Conservation (phyloP, 306 rosid species). For the Alnus rubra region DNA sequence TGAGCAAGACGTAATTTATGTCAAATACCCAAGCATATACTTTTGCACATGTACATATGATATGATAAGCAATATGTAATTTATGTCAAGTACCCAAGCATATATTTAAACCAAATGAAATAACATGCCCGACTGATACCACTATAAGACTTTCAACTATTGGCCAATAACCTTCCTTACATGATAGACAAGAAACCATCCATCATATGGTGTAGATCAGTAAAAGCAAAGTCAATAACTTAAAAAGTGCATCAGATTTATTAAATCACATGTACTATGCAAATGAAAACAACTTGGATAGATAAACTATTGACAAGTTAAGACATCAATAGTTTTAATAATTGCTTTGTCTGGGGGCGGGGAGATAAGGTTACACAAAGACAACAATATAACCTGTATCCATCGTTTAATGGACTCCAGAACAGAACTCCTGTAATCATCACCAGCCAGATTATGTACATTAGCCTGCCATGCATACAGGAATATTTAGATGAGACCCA, state of each 20-base stretch:
- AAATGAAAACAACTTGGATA: background rate
- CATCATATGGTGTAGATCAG: background rate
- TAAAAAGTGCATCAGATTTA: background rate
- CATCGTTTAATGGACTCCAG: conserved; percentile 86
- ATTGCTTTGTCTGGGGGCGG: background rate
- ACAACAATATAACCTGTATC: conserved; percentile 71
- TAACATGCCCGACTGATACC: background rate
- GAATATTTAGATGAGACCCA: conserved; percentile 23
- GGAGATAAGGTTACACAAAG: conserved; percentile 4
- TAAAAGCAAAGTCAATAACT: background rate
- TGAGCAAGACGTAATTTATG: background rate
- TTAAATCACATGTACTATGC: background rate
- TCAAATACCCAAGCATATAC: background rate
- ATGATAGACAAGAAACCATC: background rate
- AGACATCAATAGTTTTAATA: background rate
- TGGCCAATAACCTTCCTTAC: background rate
- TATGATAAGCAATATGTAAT: background rate
- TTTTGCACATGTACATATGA: background rate
- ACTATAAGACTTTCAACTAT: background rate
- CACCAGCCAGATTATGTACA: conserved; percentile 84
- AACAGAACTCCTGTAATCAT: conserved; percentile 83
- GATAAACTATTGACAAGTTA: background rate
- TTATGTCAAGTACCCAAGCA: background rate
- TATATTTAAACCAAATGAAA: background rate
- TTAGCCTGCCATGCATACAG: conserved; percentile 61